Evolutionary conservation across 2,329 filamentous ascomycete genomes (phyloP).

Genomic region (Pseudogymnoascus sp.): DNA sequence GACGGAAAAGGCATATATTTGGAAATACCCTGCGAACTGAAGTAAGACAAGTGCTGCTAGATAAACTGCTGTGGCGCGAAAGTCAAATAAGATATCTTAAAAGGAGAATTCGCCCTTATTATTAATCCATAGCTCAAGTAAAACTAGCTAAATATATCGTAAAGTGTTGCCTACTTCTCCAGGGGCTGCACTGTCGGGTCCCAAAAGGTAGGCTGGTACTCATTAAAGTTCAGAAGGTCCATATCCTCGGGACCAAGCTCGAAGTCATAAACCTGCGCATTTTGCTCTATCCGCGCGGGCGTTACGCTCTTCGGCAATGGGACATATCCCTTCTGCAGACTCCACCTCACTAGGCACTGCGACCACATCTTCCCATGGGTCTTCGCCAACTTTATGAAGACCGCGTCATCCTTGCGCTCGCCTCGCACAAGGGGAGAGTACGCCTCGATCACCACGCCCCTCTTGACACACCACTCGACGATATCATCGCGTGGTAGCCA

Average conservation of each 20-base stretch:
- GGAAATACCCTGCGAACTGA: neutral
- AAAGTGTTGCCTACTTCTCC: conserved; percentile 27
- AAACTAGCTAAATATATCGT: neutral
- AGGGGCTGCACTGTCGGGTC: conserved; percentile 44
- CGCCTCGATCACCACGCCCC: conserved; percentile 54
- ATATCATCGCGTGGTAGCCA: conserved; percentile 79
- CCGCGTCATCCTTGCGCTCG: conserved; percentile 60
- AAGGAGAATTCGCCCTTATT: neutral
- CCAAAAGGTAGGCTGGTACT: conserved; percentile 49
- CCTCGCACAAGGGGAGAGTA: conserved; percentile 57
- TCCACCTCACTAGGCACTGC: conserved; percentile 74
- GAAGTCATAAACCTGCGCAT: conserved; percentile 48
- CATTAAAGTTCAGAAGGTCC: conserved; percentile 38
- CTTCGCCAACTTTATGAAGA: conserved; percentile 53
- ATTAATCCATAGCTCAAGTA: neutral
- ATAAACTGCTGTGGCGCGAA: neutral
- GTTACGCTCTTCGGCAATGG: conserved; percentile 69
- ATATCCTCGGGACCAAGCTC: conserved; percentile 46
- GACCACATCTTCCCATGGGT: conserved; percentile 68
- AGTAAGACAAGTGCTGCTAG: neutral
- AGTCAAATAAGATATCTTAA: neutral
- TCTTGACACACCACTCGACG: conserved; percentile 62
- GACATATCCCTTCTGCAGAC: conserved; percentile 67
- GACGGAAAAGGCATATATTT: neutral
- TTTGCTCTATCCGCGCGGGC: conserved; percentile 56